Evolutionary conservation across 2,329 filamentous ascomycete genomes (phyloP).

Genomic region (Fusarium incarnatum): DNA sequence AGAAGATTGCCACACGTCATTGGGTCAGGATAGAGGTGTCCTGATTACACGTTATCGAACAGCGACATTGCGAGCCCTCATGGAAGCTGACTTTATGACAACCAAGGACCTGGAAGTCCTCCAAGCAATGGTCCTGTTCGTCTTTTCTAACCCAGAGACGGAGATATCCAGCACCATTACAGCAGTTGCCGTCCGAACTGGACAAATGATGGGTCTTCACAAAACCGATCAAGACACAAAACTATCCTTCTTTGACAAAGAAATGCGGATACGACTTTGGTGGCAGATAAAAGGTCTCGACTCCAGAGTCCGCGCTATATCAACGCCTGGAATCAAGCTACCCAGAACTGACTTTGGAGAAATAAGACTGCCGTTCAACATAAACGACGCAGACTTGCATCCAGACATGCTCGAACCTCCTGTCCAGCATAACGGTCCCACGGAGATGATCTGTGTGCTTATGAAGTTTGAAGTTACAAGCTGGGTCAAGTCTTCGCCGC

Average conservation of each 20-base stretch:
- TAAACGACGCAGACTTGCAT: conserved; percentile 66
- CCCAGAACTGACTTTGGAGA: conserved; percentile 24
- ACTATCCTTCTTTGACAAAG: conserved; percentile 41
- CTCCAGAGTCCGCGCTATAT: conserved; percentile 13
- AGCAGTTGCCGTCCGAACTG: conserved; percentile 38
- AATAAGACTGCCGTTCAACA: conserved; percentile 62
- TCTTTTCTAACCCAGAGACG: conserved; percentile 47
- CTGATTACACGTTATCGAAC: conserved; percentile 43
- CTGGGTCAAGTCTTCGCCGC: conserved; percentile 44
- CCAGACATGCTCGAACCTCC: conserved; percentile 62
- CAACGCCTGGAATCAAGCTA: conserved; percentile 1
- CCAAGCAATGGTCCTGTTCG: conserved; percentile 48
- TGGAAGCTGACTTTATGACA: conserved; percentile 44
- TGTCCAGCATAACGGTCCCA: conserved; percentile 60
- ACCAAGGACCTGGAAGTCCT: conserved; percentile 48
- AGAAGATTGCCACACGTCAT: conserved; percentile 22
- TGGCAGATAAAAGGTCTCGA: conserved; percentile 45
- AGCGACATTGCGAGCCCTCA: conserved; percentile 42
- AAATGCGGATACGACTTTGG: conserved; percentile 48
- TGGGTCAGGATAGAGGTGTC: conserved; percentile 26
- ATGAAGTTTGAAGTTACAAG: conserved; percentile 49
- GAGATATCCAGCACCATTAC: conserved; percentile 45
- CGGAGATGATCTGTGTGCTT: conserved; percentile 63
- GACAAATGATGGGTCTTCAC: conserved; percentile 46
- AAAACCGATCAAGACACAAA: conserved; percentile 14